phyloP scores from a whole-genome alignment of 2,329 filamentous ascomycete genomes.

The Aspergillus sclerotialis region DNA sequence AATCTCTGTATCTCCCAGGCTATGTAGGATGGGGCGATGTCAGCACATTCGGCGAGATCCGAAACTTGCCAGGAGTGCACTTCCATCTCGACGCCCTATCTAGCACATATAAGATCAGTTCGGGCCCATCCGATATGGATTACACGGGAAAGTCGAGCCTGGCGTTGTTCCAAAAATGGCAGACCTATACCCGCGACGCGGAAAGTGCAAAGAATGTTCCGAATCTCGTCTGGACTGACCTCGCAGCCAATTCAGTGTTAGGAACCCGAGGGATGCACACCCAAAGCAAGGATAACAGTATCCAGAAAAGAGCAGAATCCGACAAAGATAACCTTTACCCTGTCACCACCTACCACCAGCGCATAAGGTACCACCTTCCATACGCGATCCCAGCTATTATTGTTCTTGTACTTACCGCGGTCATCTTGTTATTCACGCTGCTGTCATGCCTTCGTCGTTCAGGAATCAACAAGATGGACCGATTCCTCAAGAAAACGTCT shows the following conservation, averaged over 20 bases:
- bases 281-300: background rate
- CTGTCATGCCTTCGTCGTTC: background rate
- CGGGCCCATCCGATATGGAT: conserved; percentile 11
- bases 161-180: conserved; percentile 38
- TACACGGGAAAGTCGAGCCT: conserved; percentile 33
- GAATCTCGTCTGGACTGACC: conserved; percentile 42
- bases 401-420: background rate
- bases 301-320: background rate
- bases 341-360: conserved; percentile 19
- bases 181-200: conserved; percentile 24
- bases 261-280: conserved; percentile 23
- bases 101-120: conserved; percentile 9
- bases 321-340: conserved; percentile 12
- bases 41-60: conserved; percentile 7
- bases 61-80: conserved; percentile 28
- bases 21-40: conserved; percentile 7
- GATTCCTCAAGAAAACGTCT: background rate
- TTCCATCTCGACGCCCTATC: conserved; percentile 23
- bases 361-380: conserved; percentile 24
- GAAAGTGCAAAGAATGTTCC: conserved; percentile 28
- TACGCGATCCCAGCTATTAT: conserved; percentile 30
- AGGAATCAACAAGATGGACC: background rate
- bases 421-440: background rate
- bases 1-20: conserved; percentile 26
- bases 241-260: conserved; percentile 37